Evolutionary conservation across 495 filamentous ascomycete species (phyloP), one percentile per base, ranked within the genome.

Genomic region (Penicillium waksmanii): DNA sequence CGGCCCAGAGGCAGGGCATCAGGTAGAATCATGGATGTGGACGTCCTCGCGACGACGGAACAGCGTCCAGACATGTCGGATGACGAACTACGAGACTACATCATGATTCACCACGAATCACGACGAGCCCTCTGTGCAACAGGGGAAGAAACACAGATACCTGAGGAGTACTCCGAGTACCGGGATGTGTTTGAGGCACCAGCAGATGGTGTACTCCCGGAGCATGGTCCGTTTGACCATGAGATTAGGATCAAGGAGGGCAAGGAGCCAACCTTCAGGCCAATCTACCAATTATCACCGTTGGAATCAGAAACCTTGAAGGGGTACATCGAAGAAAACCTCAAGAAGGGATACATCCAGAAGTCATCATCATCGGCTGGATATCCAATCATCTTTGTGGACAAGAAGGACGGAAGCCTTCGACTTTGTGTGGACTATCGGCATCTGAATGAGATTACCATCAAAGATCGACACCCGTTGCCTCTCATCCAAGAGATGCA

Each of bases 261-360:
- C 35, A 38, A 38, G 35, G 35, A 38, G 10, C 35, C 35, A 3
- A 38, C 13, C 35, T 15, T 12, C 35, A 11, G 35, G 35, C 10
- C 10, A 1, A 38, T 38, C 35, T 38, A 38, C 10, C 35, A 38
- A 7, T 3, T 38, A 38, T 38, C 35, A 15, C 35, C 35, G 13
- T 4, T 38, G 0, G 35, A 38, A 8, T 7, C 4, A 13, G 10
- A 38, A 11, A 15, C 35, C 13, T 13, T 38, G 35, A 38, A 3
- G 35, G 48, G 64, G 52, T 73, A 71, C 40, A 60, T 68, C 27
- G 48, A 66, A 19, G 52, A 67, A 53, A 63, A 62, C 34, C 21
- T 57, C 8, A 42, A 21, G 18, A 65, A 61, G 48, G 56, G 55
- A 44, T 61, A 43, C 17, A 66, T 69, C 18, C 17, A 38, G 53